These are phyloP conservation scores for Vigna unguiculata DNA, from an alignment of 306 rosid genomes.

Conservation along the genomic window DNA sequence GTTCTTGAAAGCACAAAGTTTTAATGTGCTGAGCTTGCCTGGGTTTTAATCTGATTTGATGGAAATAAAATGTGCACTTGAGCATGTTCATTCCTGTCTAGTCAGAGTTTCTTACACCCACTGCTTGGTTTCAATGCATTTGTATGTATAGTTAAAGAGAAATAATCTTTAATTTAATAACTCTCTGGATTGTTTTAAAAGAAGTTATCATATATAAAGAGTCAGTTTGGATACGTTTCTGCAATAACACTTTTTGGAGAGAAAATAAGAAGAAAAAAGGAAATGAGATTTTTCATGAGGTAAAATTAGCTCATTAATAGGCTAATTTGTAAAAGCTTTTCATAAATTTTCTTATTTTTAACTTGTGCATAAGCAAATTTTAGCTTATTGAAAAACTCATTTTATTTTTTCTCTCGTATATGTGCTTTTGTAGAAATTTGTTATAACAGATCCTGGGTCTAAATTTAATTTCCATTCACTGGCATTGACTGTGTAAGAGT, in stretches of 20 bases:
- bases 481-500: not conserved
- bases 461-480: not conserved
- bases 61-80: slow-evolving; percentile 15
- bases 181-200: not conserved
- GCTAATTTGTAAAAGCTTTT: too few species aligned
- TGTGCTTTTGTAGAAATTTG: too few species aligned
- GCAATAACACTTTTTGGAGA: too few species aligned
- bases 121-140: not conserved
- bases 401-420: too few species aligned
- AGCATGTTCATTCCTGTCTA: not conserved
- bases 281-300: too few species aligned
- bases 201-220: not conserved
- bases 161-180: not conserved
- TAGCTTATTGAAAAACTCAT: too few species aligned
- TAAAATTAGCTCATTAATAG: too few species aligned
- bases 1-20: not conserved
- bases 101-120: slow-evolving; percentile 5
- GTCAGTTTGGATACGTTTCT: too few species aligned
- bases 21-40: not conserved
- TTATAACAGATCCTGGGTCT: not conserved
- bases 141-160: not conserved
- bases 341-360: too few species aligned
- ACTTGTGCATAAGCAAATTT: too few species aligned
- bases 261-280: too few species aligned
- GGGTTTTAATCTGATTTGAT: slow-evolving; percentile 10